Evolutionary conservation across 805 yeast genomes (phyloP), one percentile per base, ranked within the genome.

Genomic region (Candida broadrunensis): DNA sequence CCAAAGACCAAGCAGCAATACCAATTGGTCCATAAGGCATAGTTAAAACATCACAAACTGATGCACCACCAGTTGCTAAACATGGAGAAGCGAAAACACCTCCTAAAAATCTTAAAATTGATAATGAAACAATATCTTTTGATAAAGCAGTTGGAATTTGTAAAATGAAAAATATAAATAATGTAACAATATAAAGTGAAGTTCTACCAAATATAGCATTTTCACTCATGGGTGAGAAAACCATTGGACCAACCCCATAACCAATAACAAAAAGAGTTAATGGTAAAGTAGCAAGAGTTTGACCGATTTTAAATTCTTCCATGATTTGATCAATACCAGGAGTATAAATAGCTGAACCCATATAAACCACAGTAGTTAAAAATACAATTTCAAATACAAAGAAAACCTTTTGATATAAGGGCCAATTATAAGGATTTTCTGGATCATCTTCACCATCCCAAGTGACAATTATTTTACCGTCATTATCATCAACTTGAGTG

Each of bases 151-250:
- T 67, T 24, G 83, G 83, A 26, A 81, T 73, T 50, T 80, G 85
- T 30, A 81, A 56, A 9, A 76, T 58, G 39, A 66, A 54, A 46
- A 77, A 81, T 2, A 77, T 33, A 41, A 76, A 59, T 27, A 78
- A 56, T 2, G 83, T 66, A 16, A 59, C 36, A 25, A 72, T 61
- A 45, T 78, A 80, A 31, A 77, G 67, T 23, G 69, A 61, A 40
- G 75, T 75, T 45, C 85, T 67, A 12, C 85, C 85, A 36, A 77
- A 55, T 3, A 57, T 53, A 2, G 80, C 74, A 36, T 75, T 67
- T 53, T 81, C 86, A 12, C 81, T 73, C 45, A 81, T 48, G 3
- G 86, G 85, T 0, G 83, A 73, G 39, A 78, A 74, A 2, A 78
- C 46, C 64, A 80, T 63, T 2, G 84, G 84, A 1, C 84, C 84